These are phyloP conservation scores for Candida fluviatilis DNA, from an alignment of 805 yeast species.

Conservation along the genomic window DNA sequence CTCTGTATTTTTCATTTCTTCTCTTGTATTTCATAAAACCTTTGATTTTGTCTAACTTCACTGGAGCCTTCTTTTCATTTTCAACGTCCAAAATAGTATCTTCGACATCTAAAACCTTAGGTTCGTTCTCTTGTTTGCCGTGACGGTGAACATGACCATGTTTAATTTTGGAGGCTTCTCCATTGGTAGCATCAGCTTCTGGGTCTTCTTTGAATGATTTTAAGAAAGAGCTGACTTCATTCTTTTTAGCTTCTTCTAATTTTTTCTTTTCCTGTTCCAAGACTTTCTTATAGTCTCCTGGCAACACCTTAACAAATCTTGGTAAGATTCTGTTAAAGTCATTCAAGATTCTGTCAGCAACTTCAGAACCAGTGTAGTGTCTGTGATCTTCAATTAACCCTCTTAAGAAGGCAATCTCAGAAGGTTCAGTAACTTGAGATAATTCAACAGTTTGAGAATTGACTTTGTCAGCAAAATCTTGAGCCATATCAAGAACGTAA, in stretches of 20 bases:
- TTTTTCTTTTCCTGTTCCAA: conserved; percentile 70
- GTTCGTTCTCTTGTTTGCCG: conserved; percentile 47
- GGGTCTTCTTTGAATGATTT: conserved; percentile 77
- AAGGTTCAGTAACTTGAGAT: conserved; percentile 71
- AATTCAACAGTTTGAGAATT: conserved; percentile 82
- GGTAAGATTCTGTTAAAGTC: conserved; percentile 88
- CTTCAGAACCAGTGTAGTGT: conserved; percentile 88
- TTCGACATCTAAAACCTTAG: conserved; percentile 83
- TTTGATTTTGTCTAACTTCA: conserved; percentile 68
- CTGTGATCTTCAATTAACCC: conserved; percentile 93
- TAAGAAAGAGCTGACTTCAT: conserved; percentile 62
- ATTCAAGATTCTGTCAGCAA: conserved; percentile 76
- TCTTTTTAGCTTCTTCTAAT: conserved; percentile 59
- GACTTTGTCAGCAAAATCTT: conserved; percentile 78
- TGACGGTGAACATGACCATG: conserved; percentile 42
- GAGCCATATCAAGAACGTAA: conserved; percentile 92
- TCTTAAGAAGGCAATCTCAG: conserved; percentile 90
- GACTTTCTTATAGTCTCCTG: conserved; percentile 86
- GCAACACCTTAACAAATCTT: conserved; percentile 89
- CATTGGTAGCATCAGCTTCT: conserved; percentile 82
- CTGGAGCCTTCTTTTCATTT: conserved; percentile 59
- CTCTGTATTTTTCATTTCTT: conserved; percentile 81
- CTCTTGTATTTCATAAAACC: conserved; percentile 95
- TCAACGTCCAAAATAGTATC: conserved; percentile 75
- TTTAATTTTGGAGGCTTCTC: conserved; percentile 66